A percentile compares a stretch with the other conserved stretches of the same genome.
phyloP scores from a whole-genome alignment of 148 eudicot genomes.

The Rheum nobile region DNA sequence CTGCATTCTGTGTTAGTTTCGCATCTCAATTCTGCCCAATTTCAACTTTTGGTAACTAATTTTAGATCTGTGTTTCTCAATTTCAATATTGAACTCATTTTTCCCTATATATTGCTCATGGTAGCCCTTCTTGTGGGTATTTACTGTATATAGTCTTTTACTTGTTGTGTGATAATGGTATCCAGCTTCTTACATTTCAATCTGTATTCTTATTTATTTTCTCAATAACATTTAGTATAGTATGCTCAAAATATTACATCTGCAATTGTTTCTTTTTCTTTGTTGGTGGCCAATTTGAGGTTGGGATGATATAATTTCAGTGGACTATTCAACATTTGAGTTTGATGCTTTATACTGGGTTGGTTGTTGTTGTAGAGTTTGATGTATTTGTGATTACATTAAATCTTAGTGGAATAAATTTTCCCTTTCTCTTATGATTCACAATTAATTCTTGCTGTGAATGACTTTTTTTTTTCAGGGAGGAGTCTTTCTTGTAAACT shows the following conservation, averaged over 20 bases:
- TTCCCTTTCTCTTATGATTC: not conserved
- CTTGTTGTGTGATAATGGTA: not conserved
- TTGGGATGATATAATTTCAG: not conserved
- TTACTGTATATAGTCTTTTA: not conserved
- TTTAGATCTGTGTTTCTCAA: not conserved
- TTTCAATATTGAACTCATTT: not conserved
- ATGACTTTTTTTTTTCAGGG: not conserved
- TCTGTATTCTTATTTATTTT: not conserved
- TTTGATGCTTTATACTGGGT: too few relatives aligned
- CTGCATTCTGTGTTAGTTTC: not conserved
- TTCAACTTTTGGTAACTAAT: not conserved
- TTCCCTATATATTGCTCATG: too few relatives aligned
- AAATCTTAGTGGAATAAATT: not conserved
- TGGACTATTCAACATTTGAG: too few relatives aligned
- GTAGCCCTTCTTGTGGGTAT: too few relatives aligned
- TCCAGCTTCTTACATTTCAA: not conserved
- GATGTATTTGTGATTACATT: not conserved
- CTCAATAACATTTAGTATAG: not conserved
- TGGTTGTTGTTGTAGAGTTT: not conserved
- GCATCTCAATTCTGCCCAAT: not conserved
- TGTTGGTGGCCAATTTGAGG: not conserved
- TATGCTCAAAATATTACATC: not conserved
- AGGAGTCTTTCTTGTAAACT: too few relatives aligned
- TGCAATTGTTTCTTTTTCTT: not conserved
- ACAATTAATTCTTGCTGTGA: not conserved